Evolutionary conservation across 2,329 filamentous ascomycete species (phyloP).

Genomic region (Nemania sp.): DNA sequence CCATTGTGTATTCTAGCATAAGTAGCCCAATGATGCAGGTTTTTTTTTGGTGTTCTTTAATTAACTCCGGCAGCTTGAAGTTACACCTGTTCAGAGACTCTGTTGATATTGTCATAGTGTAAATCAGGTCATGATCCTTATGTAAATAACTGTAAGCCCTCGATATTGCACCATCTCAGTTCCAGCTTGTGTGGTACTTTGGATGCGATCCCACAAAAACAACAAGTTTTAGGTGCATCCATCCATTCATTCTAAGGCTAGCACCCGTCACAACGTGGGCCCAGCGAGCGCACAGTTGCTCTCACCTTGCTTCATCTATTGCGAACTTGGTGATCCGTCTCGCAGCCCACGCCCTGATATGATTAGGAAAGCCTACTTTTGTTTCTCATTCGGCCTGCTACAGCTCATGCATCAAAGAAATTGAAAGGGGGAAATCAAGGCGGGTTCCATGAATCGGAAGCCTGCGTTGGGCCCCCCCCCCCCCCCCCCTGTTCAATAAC

Average conservation of each 20-base stretch:
- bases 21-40: neutral
- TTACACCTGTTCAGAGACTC: too few relatives aligned
- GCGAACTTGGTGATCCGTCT: conserved; percentile 5
- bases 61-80: too few relatives aligned
- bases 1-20: conserved; percentile 9
- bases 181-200: too few relatives aligned
- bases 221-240: too few relatives aligned
- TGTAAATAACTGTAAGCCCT: too few relatives aligned
- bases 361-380: conserved; percentile 12
- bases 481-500: too few relatives aligned
- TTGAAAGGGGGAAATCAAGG: conserved; percentile 5
- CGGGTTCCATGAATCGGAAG: conserved; percentile 11
- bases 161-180: too few relatives aligned
- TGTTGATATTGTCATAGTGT: too few relatives aligned
- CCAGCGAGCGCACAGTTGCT: neutral
- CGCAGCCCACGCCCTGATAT: conserved; percentile 11
- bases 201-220: too few relatives aligned
- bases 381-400: conserved; percentile 7
- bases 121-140: neutral
- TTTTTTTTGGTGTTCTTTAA: neutral
- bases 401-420: conserved; percentile 10
- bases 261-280: neutral
- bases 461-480: neutral
- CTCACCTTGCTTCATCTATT: neutral
- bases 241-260: neutral